Conservation (phyloP, 441 rosid species). For the Pelargonium exstipulatum region DNA sequence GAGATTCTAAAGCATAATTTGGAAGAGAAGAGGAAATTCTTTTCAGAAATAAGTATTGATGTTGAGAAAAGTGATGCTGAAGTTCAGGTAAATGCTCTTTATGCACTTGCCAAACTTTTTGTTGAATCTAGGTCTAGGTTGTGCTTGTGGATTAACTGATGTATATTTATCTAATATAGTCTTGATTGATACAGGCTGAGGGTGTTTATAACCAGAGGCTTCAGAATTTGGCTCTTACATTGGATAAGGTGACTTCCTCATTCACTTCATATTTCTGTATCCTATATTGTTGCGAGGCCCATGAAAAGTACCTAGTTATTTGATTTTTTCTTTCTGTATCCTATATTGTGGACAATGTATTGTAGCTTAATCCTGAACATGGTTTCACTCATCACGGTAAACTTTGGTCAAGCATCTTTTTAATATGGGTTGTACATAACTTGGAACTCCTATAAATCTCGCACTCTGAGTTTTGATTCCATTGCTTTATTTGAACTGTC, state of each 20-base stretch:
- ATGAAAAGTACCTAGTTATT: too few relatives aligned
- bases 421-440: too few relatives aligned
- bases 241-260: slow-evolving; percentile 74
- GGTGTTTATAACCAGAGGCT: slow-evolving; percentile 99
- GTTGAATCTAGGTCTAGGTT: not conserved
- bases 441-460: too few relatives aligned
- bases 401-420: too few relatives aligned
- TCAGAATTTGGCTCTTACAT: slow-evolving; percentile 95
- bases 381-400: too few relatives aligned
- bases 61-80: slow-evolving; percentile 97
- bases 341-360: too few relatives aligned
- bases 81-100: slow-evolving; percentile 68
- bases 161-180: slow-evolving; percentile 21
- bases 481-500: not conserved
- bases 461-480: too few relatives aligned
- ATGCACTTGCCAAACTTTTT: not conserved
- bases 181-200: slow-evolving; percentile 67
- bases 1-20: slow-evolving; percentile 87
- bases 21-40: slow-evolving; percentile 89
- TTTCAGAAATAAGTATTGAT: slow-evolving; percentile 63
- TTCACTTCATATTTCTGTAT: not conserved
- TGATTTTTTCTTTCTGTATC: too few relatives aligned
- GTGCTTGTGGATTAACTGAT: slow-evolving; percentile 19
- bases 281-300: too few relatives aligned
- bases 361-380: too few relatives aligned